A percentile compares a stretch with the other conserved stretches of the same genome.
phyloP scores from a whole-genome alignment of 176 grass and related monocot species.

The Oryza longistaminata region DNA sequence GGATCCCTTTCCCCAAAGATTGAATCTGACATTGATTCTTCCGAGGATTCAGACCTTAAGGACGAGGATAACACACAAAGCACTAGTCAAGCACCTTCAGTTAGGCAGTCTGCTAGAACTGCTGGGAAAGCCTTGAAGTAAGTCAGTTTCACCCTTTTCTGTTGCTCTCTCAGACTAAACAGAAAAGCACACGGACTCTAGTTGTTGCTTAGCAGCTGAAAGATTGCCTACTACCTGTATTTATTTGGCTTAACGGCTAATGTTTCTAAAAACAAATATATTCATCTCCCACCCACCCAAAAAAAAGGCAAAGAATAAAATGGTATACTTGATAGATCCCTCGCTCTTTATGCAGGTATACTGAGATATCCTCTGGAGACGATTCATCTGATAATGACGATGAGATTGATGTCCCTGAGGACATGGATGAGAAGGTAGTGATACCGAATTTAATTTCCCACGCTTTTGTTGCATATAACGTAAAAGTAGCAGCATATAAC shows the following conservation, averaged over 20 bases:
- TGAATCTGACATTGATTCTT: conserved; percentile 47
- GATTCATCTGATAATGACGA: conserved; percentile 49
- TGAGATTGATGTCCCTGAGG: conserved; percentile 51
- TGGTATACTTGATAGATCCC: conserved; percentile 13
- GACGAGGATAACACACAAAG: conserved; percentile 37
- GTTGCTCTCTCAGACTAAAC: not conserved
- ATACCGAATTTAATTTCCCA: not conserved
- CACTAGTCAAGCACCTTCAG: conserved; percentile 41
- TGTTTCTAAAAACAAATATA: not conserved
- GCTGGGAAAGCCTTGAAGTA: conserved; percentile 65
- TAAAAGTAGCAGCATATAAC: too few relatives aligned
- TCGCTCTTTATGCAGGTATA: conserved; percentile 47
- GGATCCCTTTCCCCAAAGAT: conserved; percentile 52
- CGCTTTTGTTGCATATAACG: too few relatives aligned
- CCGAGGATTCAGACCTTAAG: conserved; percentile 49
- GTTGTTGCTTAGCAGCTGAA: not conserved
- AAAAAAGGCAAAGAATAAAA: not conserved
- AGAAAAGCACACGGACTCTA: not conserved
- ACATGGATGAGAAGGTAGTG: conserved; percentile 42
- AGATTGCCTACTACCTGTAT: not conserved
- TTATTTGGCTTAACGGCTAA: not conserved
- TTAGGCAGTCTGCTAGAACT: conserved; percentile 84
- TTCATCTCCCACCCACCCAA: not conserved
- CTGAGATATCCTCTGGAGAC: conserved; percentile 62
- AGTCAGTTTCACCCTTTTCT: not conserved